Base-by-base conservation (phyloP, 2,329 filamentous ascomycete species). In the Monosporascus cannonballus region DNA sequence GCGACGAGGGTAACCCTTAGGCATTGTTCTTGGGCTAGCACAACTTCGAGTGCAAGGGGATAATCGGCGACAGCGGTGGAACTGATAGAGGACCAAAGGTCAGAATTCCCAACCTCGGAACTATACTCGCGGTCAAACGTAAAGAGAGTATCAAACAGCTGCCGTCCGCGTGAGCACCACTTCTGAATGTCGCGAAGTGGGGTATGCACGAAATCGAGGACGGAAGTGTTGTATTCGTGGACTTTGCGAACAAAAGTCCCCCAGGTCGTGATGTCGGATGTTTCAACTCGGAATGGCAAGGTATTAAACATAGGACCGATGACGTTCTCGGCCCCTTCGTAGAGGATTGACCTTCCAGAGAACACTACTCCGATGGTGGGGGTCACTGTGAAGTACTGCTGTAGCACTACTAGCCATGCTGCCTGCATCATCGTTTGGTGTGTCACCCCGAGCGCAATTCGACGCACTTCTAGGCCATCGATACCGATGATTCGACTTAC, bases 251-350 rank as follows among this genome's bases (percentile, higher is more conserved):
- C 73, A 1, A 90, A 67, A 0, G 80, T 75, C 1, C 71, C 65
- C 83, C 87, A 90, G 0, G 76, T 82, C 4, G 77, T 72, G 0
- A 68, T 63, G 0, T 67, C 57, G 6, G 69, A 55, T 15, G 79
- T 58, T 6, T 71, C 64, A 36, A 84, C 69, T 51, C 81, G 77
- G 64, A 87, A 90, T 0, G 92, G 90, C 1, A 96, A 73, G 0
- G 91, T 96, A 65, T 96, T 96, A 77, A 96, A 96, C 20, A 96
- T 72, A 0, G 93, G 92, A 0, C 92, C 93, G 42, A 94, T 79
- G 1, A 89, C 81, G 22, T 76, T 65, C 47, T 91, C 86, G 2
- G 85, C 79, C 2, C 76, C 75, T 7, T 85, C 77, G 14, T 90
- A 71, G 44, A 88, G 81, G 4, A 95, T 80, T 0, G 84, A 81